Evolutionary conservation across 2,329 filamentous ascomycete species (phyloP), one percentile per base, ranked within the genome.

Genomic region (Verticillium isaacii): DNA sequence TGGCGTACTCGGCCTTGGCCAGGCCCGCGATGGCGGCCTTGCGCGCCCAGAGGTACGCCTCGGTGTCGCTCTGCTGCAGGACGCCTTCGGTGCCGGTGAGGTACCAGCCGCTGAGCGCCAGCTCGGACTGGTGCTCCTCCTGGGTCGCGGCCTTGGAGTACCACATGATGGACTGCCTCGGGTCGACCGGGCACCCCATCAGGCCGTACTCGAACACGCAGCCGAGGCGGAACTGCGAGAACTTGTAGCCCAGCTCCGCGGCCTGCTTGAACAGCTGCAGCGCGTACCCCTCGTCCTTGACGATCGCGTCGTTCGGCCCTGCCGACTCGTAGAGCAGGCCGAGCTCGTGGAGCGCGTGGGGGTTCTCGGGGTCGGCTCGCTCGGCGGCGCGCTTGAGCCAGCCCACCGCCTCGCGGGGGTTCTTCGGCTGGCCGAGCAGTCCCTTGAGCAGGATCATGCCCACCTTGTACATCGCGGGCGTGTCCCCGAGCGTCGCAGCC

Each of bases 381-480:
- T 98, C 93, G 0, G 93, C 93, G 2, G 95, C 95, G 55, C 93
- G 87, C 78, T 97, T 97, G 60, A 99, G 83, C 93, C 95, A 98
- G 25, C 87, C 88, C 29, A 97, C 85, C 19, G 93, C 93, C 77
- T 98, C 95, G 54, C 90, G 85, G 2, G 92, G 85, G 71, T 96
- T 96, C 71, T 82, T 87, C 29, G 83, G 85, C 72, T 98, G 93
- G 4, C 93, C 93, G n/a, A 99, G 84, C 32, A 98, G 82, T 12
- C 94, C 95, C 75, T 98, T 98, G 60, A 98, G 85, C 64, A 92
- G 80, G 67, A 99, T 96, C 89, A 97, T 96, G 62, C 95, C 95
- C 76, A 98, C 88, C 77, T 99, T 99, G 80, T 97, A 99, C 92
- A 98, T 96, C 34, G 93, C 95, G 0, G 94, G 91, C 1, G 90